Evolutionary conservation across 2,329 filamentous ascomycete species (phyloP), one percentile per base, ranked within the genome.

Genomic region (Penicillium sp.): DNA sequence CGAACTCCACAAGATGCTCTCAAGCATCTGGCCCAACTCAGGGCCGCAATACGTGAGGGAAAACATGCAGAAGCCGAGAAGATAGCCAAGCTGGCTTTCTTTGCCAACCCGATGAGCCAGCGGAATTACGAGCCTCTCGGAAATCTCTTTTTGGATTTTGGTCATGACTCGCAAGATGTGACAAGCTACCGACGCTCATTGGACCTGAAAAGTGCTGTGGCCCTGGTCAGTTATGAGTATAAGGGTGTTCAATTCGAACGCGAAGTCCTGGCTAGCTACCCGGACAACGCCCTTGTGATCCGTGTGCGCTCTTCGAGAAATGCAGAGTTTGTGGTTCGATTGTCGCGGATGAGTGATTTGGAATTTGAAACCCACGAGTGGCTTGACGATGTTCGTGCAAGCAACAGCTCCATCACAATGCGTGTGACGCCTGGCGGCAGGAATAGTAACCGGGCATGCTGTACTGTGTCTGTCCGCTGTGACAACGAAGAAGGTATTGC

Each of bases 51-150:
- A 51, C 72, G 75, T 6, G 64, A 66, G 4, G 72, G 72, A 7
- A 64, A 68, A 22, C 75, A 79, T 61, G 53, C 48, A 13, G 70
- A 76, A 48, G 78, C 77, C 3, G 77, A 79, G 59, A 69, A 71
- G 45, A 59, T 79, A 16, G 70, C 72, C 24, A 62, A 69, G 43
- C 64, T 64, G 40, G 72, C 73, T 4, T 81, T 81, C 57, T 77
- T 78, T 56, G 73, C 75, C 22, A 77, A 71, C 11, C 78, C 79
- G 11, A 71, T 74, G 43, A 75, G 72, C 40, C 77, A 79, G 61
- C 70, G 79, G 38, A 75, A 80, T 55, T 81, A 80, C 56, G 78
- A 81, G 53, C 77, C 73, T n/a, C 60, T 75, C 1, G 72, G 72
- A 10, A 67, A 66, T n/a, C 59, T 77, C 8, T 73, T 71, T n/a